These are phyloP conservation scores for Carex myosuroides DNA, from an alignment of 176 grass and related monocot species.

Conservation along the genomic window DNA sequence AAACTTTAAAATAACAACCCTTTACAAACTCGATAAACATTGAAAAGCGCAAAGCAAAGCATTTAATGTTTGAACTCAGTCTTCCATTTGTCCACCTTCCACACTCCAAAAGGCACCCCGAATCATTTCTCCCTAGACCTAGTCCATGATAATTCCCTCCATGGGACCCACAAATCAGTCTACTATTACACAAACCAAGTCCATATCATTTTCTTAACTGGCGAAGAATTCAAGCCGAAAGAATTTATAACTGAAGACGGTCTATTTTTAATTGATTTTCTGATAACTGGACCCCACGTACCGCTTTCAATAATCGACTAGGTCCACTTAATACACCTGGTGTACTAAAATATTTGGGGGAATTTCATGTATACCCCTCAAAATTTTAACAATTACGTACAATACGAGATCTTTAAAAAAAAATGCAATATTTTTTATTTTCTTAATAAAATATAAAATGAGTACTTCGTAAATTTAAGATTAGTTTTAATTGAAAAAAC, in stretches of 20 bases:
- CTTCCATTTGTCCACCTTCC: not conserved
- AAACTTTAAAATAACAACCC: not conserved
- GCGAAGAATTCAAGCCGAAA: not conserved
- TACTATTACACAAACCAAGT: not conserved
- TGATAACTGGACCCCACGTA: too few species aligned
- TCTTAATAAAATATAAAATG: too few species aligned
- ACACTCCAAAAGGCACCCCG: not conserved
- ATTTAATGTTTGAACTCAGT: constrained; percentile 1
- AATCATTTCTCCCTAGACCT: not conserved
- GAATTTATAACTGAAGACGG: not conserved
- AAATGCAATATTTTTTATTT: too few species aligned
- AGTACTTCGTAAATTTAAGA: too few species aligned
- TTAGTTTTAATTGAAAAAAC: too few species aligned
- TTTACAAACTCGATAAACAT: not conserved
- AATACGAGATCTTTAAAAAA: too few species aligned
- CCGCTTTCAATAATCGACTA: not conserved
- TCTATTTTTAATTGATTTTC: not conserved
- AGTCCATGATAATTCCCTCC: not conserved
- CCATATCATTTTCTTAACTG: not conserved
- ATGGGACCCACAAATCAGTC: not conserved
- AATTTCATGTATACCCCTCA: too few species aligned
- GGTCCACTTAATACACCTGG: not conserved
- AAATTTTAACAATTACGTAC: too few species aligned
- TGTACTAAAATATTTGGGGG: not conserved
- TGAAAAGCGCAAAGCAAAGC: not conserved